Evolutionary conservation across 2,329 filamentous ascomycete species (phyloP).

Genomic region (Verruconis gallopava): DNA sequence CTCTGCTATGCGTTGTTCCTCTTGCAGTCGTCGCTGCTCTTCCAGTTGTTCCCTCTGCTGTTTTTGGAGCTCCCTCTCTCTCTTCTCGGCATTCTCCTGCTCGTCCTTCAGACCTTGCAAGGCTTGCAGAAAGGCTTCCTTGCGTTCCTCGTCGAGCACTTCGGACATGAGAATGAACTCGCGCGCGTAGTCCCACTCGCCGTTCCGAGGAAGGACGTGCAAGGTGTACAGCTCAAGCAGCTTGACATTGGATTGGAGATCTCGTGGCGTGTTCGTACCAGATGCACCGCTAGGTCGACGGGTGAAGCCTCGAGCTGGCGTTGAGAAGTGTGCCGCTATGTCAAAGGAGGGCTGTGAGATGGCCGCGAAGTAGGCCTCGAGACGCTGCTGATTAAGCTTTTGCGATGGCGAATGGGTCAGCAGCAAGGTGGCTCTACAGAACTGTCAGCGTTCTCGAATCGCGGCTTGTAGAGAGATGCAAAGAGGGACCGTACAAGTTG

Average conservation of each 20-base stretch:
- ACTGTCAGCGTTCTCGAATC: neutral
- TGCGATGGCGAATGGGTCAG: conserved; percentile 83
- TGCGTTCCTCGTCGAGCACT: conserved; percentile 80
- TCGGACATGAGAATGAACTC: conserved; percentile 82
- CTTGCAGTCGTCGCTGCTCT: conserved; percentile 32
- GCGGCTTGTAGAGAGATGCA: neutral
- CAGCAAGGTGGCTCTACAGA: conserved; percentile 67
- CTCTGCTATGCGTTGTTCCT: conserved; percentile 18
- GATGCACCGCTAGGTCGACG: conserved; percentile 30
- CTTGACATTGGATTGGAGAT: conserved; percentile 74
- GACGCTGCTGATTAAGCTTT: conserved; percentile 66
- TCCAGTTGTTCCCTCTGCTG: conserved; percentile 43
- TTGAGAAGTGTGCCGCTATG: conserved; percentile 47
- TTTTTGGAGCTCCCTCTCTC: conserved; percentile 50
- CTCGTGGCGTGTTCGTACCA: conserved; percentile 70
- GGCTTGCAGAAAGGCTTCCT: conserved; percentile 78
- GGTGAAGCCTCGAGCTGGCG: conserved; percentile 16
- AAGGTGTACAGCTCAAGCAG: conserved; percentile 91
- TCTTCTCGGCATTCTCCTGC: conserved; percentile 51
- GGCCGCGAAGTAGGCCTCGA: conserved; percentile 80
- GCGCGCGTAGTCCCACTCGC: conserved; percentile 89
- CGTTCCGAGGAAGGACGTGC: conserved; percentile 84
- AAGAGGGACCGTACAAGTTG: conserved; percentile 51
- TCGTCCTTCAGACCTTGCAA: conserved; percentile 76
- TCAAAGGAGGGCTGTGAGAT: conserved; percentile 62